Evolutionary conservation across 2,329 filamentous ascomycete genomes (phyloP), one percentile per base, ranked within the genome.

Genomic region (Hawksworthiomyces lignivorus): DNA sequence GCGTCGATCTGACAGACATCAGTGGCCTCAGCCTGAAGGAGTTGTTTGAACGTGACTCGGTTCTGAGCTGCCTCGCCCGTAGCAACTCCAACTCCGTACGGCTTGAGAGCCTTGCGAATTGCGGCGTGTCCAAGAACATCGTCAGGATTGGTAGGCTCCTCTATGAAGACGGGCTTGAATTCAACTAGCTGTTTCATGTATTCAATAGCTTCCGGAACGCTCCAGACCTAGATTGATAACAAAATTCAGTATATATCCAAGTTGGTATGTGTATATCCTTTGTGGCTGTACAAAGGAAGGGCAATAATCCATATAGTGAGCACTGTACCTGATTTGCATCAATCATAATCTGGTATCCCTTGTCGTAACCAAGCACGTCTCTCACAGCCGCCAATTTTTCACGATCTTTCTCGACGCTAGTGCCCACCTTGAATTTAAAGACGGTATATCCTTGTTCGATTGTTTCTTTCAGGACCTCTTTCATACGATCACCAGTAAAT

Each of bases 31-130:
- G 78, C 71, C 59, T 82, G 77, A 39, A 94, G 75, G 45, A 94
- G 75, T 63, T 94, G 87, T 73, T 94, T 94, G 76, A 94, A 94
- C 55, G 94, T 78, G 50, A 94, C 84, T 30, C 87, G 79, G 69
- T 94, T 94, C 68, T 94, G 87, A 67, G 86, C 92, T 86, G 94
- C 94, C 68, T 94, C 87, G 47, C 87, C 87, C 0, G 87, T 94
- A 5, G 87, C 87, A 5, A 94, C 87, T 42, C 85, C 85, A 53
- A 94, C 86, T 43, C 75, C 76, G 56, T 80, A 70, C 0, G 83
- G 79, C 53, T 75, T 73, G 7, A 94, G 77, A 7, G 87, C 87
- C 48, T 89, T 82, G 37, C 84, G 78, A 52, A 94, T 80, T 5
- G 84, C 82, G 56, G 84, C 84, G 72, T 94, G 87, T 42, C 87